phyloP scores from a whole-genome alignment of 768 basidiomycete genomes.

The Boletellus sp. region DNA sequence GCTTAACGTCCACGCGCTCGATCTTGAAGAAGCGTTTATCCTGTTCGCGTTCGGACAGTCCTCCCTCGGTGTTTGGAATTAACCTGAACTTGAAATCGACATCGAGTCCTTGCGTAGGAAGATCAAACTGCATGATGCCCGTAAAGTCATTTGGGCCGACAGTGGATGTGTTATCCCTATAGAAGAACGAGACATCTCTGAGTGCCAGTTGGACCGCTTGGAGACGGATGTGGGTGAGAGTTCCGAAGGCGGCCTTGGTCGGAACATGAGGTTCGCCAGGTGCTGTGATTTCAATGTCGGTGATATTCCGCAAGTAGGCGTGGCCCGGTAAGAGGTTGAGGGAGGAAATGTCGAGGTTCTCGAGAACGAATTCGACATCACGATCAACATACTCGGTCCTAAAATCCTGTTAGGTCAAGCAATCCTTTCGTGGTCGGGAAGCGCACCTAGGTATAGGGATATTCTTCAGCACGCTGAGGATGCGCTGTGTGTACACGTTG shows the following conservation, averaged over 20 bases:
- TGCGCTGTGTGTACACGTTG: slow-evolving; percentile 70
- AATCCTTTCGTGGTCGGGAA: neutral
- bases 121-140: slow-evolving; percentile 56
- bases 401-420: neutral
- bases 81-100: slow-evolving; percentile 63
- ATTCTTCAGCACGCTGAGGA: slow-evolving; percentile 49
- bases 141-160: slow-evolving; percentile 56
- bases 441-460: slow-evolving; percentile 67
- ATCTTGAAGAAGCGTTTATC: slow-evolving; percentile 53
- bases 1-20: slow-evolving; percentile 50
- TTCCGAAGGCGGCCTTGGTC: slow-evolving; percentile 51
- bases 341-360: slow-evolving; percentile 67
- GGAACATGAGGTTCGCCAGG: slow-evolving; percentile 29
- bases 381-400: slow-evolving; percentile 71
- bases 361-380: slow-evolving; percentile 70
- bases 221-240: slow-evolving; percentile 61
- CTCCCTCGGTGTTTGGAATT: slow-evolving; percentile 47
- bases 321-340: slow-evolving; percentile 67
- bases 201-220: slow-evolving; percentile 64
- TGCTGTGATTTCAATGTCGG: slow-evolving; percentile 53
- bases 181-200: slow-evolving; percentile 70
- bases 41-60: slow-evolving; percentile 42
- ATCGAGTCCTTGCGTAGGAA: slow-evolving; percentile 66
- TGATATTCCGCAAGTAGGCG: slow-evolving; percentile 69
- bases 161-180: slow-evolving; percentile 55